These are phyloP conservation scores for Wickerhamomyces chambardii DNA, from an alignment of 805 yeast genomes.

Conservation along the genomic window DNA sequence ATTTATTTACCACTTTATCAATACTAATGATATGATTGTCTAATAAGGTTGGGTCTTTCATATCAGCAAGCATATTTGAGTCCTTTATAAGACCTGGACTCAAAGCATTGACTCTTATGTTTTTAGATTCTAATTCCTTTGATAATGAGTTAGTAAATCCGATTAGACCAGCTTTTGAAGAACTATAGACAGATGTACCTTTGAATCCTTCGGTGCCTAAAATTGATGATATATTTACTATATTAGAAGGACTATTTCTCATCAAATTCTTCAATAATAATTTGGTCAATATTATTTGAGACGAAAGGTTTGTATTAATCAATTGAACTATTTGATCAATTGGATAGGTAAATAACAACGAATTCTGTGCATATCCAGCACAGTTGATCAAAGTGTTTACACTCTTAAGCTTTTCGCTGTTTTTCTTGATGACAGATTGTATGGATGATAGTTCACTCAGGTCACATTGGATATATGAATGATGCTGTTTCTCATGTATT, in stretches of 20 bases:
- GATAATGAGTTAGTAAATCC: conserved; percentile 57
- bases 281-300: conserved; percentile 54
- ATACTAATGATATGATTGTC: conserved; percentile 8
- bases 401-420: conserved; percentile 4
- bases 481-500: conserved; percentile 7
- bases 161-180: conserved; percentile 61
- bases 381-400: conserved; percentile 22
- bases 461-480: conserved; percentile 10
- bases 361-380: conserved; percentile 57
- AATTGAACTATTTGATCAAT: conserved; percentile 32
- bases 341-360: conserved; percentile 36
- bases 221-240: conserved; percentile 62
- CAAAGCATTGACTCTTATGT: conserved; percentile 54
- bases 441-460: conserved; percentile 3
- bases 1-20: conserved; percentile 15
- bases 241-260: conserved; percentile 22
- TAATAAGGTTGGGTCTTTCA: conserved; percentile 11
- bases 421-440: conserved; percentile 3
- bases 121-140: conserved; percentile 40
- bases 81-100: conserved; percentile 59
- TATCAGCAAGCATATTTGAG: conserved; percentile 45
- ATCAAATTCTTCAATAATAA: conserved; percentile 43
- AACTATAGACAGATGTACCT: conserved; percentile 62
- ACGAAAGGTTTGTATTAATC: conserved; percentile 45
- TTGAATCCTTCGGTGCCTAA: conserved; percentile 37